Base-by-base conservation (phyloP, 2,329 filamentous ascomycete species). In the Fusarium miscanthi region DNA sequence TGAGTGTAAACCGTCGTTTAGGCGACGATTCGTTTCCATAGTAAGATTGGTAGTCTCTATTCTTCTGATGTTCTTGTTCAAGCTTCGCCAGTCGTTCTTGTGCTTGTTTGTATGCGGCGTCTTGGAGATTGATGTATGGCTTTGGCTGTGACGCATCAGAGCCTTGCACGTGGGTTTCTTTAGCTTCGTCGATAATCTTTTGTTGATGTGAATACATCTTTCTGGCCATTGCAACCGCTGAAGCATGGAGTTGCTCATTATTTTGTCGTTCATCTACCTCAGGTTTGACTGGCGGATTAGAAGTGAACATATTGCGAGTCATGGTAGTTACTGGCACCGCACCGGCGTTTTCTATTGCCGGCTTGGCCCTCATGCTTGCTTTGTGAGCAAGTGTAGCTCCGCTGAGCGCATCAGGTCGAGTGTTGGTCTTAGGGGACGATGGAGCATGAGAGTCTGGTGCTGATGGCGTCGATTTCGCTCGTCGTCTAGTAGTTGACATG, bases 211-310 rank as follows among this genome's bases (percentile, higher is more conserved):
- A 88, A 78, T 94, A 97, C 90, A 97, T 95, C 74, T 92, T 90
- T 81, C 92, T 93, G 11, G 95, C 94, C 94, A 98, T 97, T 16
- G 93, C 93, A 6, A 97, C 85, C 5, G 95, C 94, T 25, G 94
- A 95, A 35, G 94, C 93, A 71, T 92, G 92, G 6, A 97, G 84
- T 8, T 91, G 90, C 73, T 94, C 92, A 48, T 91, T 88, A 64
- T 88, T 89, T 69, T 88, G 90, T 80, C 91, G 88, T 77, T 97
- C 94, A 43, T 96, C 91, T 0, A 90, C 83, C 77, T 97, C 93
- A 4, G 88, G 84, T 31, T 89, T 86, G 6, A 97, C 89, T 0
- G 91, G 91, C 8, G 94, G 94, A 38, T 89, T 84, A 3, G 93
- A 91, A 1, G 92, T 94, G 78, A 92, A 97, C 89, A 97, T 93